Evolutionary conservation across 805 yeast species (phyloP), one percentile per base, ranked within the genome.

Genomic region (Clavispora santaluciae): DNA sequence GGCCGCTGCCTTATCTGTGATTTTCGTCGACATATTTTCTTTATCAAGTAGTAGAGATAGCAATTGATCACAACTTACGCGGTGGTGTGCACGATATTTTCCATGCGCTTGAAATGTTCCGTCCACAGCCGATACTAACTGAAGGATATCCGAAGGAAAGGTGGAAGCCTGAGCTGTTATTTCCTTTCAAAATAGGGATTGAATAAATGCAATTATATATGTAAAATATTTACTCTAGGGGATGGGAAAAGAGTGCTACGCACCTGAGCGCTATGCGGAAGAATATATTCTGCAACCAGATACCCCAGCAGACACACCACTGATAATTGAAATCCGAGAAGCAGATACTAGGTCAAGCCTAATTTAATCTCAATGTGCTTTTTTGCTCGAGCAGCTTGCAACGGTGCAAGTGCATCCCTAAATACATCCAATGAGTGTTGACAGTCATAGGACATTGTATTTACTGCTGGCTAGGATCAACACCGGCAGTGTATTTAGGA

Each of bases 1-100:
- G 4, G 76, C 84, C 24, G 75, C 75, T 16, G 67, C 68, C 41
- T 66, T 69, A 16, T 64, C 55, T 13, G 64, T 61, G 33, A 85
- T 59, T 53, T 83, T 80, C 1, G 55, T 51, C 7, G 86, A 72
- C 73, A 72, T 72, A 36, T n/a, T 16, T 15, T 13, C 20, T 28
- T 25, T 25, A 25, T 25, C 29, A n/a, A 25, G 9, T 25, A n/a
- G 29, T n/a, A 25, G 16, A 25, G 15, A 25, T n/a, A n/a, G 8
- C 11, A 25, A 4, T 7, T n/a, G 9, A 12, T 2, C 9, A 9
- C 16, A 15, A 5, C 30, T 16, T 9, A 10, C 16, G 29, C 29
- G 31, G 31, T 28, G 31, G 31, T 28, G 31, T 28, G 31, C 10
- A 25, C 29, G 15, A n/a, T 28, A 15, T 28, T n/a, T 4, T 11